Evolutionary conservation across 1,284 basidiomycete species (phyloP), one percentile per base, ranked within the genome.

Genomic region (Singerocomus inundabilis): DNA sequence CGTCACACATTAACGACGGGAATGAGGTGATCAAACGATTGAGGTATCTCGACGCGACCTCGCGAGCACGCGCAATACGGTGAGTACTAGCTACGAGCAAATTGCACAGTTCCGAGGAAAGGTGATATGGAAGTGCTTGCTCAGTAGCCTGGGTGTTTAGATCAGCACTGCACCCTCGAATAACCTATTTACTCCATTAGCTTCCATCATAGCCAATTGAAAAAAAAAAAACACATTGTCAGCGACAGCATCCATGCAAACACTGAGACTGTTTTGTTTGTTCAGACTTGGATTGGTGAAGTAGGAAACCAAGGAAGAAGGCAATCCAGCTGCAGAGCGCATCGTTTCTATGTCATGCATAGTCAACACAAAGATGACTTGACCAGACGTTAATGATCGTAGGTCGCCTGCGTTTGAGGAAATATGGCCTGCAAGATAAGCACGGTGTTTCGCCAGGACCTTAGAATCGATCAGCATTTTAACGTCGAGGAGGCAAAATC

Each of bases 1-100:
- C 81, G 64, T 96, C 89, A 69, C 95, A 98, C 79, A 98, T 88
- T 52, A 99, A 73, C 8, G 93, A 93, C 1, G 97, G 95, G 71
- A 98, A 97, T 1, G 90, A 91, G n/a, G 85, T 87, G 57, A 98
- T 84, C 39, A 99, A 75, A 34, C 85, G 82, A 69, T 94, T 84
- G 25, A 97, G 77, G 63, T 91, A 97, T 66, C 81, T 84, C 46
- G 86, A 80, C 1, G 96, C 91, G 21, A 92, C 78, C 33, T 89
- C 85, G 35, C 96, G 81, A 46, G 91, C 90, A 64, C 88, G 88
- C 31, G 80, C 73, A 48, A 93, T 82, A 13, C 92, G 82, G 68
- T 98, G 93, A 6, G 92, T 93, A 66, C 89, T 88, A 31, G 78
- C 79, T 6, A 94, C 76, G 31, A 98, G 78, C 30, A 99, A 77